Percentiles rank a stretch among this genome's conserved stretches.
Evolutionary conservation across 768 basidiomycete genomes (phyloP).

Genomic region (Sutorius australiensis): DNA sequence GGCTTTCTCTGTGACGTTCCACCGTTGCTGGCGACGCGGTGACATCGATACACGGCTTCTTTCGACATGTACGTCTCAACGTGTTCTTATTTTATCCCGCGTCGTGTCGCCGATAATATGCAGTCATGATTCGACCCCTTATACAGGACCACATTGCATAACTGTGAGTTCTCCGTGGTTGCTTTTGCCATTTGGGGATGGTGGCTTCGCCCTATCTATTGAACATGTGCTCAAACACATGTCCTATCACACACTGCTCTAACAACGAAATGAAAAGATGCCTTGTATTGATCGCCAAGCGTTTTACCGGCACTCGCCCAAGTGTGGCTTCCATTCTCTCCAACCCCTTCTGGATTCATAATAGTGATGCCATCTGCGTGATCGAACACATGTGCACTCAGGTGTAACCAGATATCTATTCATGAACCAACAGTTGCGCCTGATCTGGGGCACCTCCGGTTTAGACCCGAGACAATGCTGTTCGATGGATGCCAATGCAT

Average conservation of each 20-base stretch:
- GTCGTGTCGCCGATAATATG: background rate
- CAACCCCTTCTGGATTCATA: slow-evolving; percentile 15
- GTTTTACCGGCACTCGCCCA: slow-evolving; percentile 7
- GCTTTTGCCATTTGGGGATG: slow-evolving; percentile 16
- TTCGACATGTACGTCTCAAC: background rate
- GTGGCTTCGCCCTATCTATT: slow-evolving; percentile 6
- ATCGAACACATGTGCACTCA: slow-evolving; percentile 15
- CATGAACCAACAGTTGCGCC: slow-evolving; percentile 14
- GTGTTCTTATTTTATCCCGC: background rate
- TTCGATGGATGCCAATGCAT: slow-evolving; percentile 4
- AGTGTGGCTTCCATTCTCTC: slow-evolving; percentile 23
- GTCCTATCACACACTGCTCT: slow-evolving; percentile 10
- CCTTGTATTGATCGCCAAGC: slow-evolving; percentile 23
- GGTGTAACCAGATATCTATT: slow-evolving; percentile 14
- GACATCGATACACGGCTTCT: background rate
- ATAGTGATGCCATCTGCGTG: slow-evolving; percentile 22
- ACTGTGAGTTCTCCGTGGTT: slow-evolving; percentile 21
- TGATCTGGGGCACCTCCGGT: slow-evolving; percentile 9
- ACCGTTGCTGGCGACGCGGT: background rate
- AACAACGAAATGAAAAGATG: slow-evolving; percentile 21
- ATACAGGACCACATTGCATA: background rate
- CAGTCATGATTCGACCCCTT: slow-evolving; percentile 5
- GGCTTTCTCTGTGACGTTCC: background rate
- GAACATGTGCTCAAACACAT: slow-evolving; percentile 21
- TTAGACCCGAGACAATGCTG: slow-evolving; percentile 14